phyloP scores from a whole-genome alignment of 2,329 filamentous ascomycete genomes.

The Camillea tinctor region DNA sequence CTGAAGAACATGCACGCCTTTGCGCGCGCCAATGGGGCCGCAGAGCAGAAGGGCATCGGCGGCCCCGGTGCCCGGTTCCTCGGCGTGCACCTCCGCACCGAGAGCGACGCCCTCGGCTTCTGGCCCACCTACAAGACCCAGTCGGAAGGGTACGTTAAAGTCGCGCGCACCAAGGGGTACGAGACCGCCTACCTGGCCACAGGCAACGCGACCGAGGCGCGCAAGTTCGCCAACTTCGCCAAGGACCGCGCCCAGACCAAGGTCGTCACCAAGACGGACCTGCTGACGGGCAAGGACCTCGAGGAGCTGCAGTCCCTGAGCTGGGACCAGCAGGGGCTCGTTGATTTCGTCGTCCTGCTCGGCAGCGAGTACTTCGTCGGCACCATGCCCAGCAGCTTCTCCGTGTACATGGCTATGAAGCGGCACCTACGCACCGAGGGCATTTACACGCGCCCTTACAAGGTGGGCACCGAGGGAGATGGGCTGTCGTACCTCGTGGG shows the following conservation, averaged over 20 bases:
- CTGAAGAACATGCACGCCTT: slow-evolving; percentile 36
- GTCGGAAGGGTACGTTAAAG: slow-evolving; percentile 38
- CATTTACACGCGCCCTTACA: slow-evolving; percentile 43
- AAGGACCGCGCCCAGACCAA: slow-evolving; percentile 31
- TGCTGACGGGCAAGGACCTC: slow-evolving; percentile 33
- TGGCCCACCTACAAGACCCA: slow-evolving; percentile 47
- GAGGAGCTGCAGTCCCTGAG: slow-evolving; percentile 36
- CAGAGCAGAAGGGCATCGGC: slow-evolving; percentile 4
- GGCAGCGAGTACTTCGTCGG: slow-evolving; percentile 41
- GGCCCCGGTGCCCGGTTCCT: slow-evolving; percentile 30
- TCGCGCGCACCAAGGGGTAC: slow-evolving; percentile 32
- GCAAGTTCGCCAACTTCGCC: slow-evolving; percentile 37
- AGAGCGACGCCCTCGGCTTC: slow-evolving; percentile 44
- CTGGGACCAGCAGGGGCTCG: slow-evolving; percentile 45
- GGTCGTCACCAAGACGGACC: slow-evolving; percentile 39
- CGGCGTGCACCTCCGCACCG: slow-evolving; percentile 48
- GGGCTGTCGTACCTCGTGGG: slow-evolving; percentile 43
- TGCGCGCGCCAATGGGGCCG: slow-evolving; percentile 22
- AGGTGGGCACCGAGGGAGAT: slow-evolving; percentile 41
- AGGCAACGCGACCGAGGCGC: slow-evolving; percentile 42
- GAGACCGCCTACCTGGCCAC: slow-evolving; percentile 45
- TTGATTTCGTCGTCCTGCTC: slow-evolving; percentile 42
- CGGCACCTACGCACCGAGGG: slow-evolving; percentile 41
- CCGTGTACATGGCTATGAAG: slow-evolving; percentile 46
- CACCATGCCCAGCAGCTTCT: slow-evolving; percentile 48